phyloP scores from a whole-genome alignment of 345 rosid genomes.

The Aquilaria yunnanensis region DNA sequence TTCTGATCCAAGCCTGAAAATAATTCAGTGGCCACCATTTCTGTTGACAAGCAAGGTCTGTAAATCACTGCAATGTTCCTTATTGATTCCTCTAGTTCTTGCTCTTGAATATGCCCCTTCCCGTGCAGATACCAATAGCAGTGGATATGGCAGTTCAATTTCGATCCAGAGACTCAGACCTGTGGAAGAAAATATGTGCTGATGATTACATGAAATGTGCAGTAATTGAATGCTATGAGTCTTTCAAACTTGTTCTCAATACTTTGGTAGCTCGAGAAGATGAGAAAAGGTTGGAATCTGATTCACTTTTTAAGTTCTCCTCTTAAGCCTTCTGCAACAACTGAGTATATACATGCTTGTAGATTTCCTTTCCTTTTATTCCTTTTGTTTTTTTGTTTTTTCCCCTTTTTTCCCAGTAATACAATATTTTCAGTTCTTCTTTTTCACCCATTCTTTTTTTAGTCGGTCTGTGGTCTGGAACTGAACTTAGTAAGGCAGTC shows the following conservation, averaged over 20 bases:
- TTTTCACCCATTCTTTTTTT: no score
- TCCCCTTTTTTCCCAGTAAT: no score
- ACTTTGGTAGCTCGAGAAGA: conserved; percentile 82
- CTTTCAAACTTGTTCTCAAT: conserved; percentile 74
- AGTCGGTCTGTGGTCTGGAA: no score
- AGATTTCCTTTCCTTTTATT: not conserved
- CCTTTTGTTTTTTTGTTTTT: not conserved
- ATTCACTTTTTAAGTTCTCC: conserved; percentile 1
- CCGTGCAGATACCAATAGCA: conserved; percentile 83
- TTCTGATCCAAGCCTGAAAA: conserved; percentile 85
- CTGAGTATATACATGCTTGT: not conserved
- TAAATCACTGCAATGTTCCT: conserved; percentile 8
- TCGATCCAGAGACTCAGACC: conserved; percentile 72
- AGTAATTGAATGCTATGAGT: conserved; percentile 93
- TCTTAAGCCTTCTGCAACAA: not conserved
- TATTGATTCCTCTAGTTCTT: conserved; percentile 4
- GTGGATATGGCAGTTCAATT: conserved; percentile 94
- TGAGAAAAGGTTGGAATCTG: conserved; percentile 72
- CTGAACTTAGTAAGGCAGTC: no score
- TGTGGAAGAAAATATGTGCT: conserved; percentile 92
- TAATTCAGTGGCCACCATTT: conserved; percentile 99
- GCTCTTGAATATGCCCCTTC: conserved; percentile 12
- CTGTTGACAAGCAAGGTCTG: conserved; percentile 96
- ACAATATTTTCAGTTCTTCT: no score
- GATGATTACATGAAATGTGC: conserved; percentile 99